Percentiles rank a stretch among this genome's conserved stretches.
Conservation (phyloP, 1,284 basidiomycete genomes). For the Cutaneotrichosporon sp. region DNA sequence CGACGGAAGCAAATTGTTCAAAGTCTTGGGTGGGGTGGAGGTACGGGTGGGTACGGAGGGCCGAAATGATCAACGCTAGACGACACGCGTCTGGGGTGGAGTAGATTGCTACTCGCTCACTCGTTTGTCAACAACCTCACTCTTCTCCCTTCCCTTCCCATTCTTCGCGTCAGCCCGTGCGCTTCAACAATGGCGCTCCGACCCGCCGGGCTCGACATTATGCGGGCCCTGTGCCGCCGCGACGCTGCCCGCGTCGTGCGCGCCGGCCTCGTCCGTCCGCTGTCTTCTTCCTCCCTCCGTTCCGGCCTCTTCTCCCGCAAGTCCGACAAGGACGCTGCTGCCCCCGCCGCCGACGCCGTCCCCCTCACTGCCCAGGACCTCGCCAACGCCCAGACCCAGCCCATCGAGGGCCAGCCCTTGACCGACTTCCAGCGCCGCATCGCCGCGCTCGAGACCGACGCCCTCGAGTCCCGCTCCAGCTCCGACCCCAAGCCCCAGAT, state of each 20-base stretch:
- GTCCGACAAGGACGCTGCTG: not conserved
- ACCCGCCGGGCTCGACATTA: conserved; percentile 20
- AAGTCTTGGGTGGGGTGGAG: too few relatives aligned
- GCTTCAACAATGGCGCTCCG: conserved; percentile 20
- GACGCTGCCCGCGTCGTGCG: not conserved
- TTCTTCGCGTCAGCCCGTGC: not conserved
- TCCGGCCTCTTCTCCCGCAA: conserved; percentile 7
- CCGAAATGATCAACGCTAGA: not conserved
- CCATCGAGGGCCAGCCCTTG: conserved; percentile 18
- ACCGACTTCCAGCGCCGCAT: conserved; percentile 45
- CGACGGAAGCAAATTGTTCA: not conserved
- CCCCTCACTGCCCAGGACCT: conserved; percentile 5
- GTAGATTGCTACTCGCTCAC: not conserved
- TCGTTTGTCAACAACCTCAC: not conserved
- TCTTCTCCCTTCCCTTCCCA: not conserved
- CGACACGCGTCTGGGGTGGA: conserved; percentile 1
- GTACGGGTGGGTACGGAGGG: too few relatives aligned
- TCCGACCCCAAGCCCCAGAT: conserved; percentile 35
- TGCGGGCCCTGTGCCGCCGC: conserved; percentile 18
- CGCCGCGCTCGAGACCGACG: conserved; percentile 43
- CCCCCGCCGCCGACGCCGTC: not conserved
- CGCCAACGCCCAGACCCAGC: conserved; percentile 5
- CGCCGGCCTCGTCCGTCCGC: not conserved
- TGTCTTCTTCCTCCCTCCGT: conserved; percentile 3
- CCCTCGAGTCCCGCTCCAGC: conserved; percentile 27